phyloP scores from a whole-genome alignment of 257 asterid species.

The Solanum bukasovii region DNA sequence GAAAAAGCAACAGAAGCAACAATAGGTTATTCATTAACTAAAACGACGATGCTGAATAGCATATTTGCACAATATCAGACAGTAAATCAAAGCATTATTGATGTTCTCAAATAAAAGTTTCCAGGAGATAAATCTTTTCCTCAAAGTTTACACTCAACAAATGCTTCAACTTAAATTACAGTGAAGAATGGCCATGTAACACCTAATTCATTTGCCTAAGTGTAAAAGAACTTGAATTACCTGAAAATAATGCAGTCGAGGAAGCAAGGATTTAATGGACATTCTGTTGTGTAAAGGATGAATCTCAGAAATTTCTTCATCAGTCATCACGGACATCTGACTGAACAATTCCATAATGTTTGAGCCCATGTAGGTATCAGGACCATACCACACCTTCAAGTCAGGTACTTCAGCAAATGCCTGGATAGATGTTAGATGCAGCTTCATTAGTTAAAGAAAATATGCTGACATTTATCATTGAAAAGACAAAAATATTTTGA shows the following conservation, averaged over 20 bases:
- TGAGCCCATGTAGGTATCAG: slow-evolving; percentile 97
- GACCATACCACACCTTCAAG: slow-evolving; percentile 80
- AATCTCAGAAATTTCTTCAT: slow-evolving; percentile 75
- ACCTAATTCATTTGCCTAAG: neutral
- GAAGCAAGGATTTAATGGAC: slow-evolving; percentile 70
- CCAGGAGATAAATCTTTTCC: neutral
- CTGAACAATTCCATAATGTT: slow-evolving; percentile 78
- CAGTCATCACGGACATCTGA: slow-evolving; percentile 81
- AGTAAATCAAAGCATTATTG: neutral
- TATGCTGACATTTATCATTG: neutral
- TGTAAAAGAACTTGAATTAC: slow-evolving; percentile 19
- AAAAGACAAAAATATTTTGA: neutral
- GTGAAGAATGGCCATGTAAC: neutral
- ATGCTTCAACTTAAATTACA: neutral
- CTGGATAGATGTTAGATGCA: slow-evolving; percentile 25
- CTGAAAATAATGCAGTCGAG: slow-evolving; percentile 92
- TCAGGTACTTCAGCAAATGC: slow-evolving; percentile 79
- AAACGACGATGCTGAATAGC: neutral
- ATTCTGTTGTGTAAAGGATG: slow-evolving; percentile 63
- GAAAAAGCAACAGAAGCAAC: neutral
- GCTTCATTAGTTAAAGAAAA: neutral
- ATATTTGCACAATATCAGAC: neutral
- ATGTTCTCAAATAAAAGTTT: neutral
- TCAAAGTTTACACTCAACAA: neutral
- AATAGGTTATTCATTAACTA: neutral